Base-by-base conservation (phyloP, 2,329 filamentous ascomycete genomes). In the Pseudocercospora fuligena region DNA sequence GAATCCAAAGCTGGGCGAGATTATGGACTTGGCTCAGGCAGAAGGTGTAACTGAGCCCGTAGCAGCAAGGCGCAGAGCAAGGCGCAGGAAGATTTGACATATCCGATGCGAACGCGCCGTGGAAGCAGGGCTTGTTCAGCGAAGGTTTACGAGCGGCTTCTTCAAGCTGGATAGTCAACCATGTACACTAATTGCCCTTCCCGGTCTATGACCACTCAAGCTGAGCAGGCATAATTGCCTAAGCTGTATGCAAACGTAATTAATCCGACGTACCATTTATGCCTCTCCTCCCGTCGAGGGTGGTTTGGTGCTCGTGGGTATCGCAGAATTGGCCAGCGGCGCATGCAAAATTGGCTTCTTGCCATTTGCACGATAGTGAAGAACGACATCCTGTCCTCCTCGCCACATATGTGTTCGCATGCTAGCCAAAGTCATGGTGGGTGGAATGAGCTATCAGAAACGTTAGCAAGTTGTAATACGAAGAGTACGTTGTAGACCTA, bases 381-480 rank as follows among this genome's bases (percentile, higher is more conserved):
- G 84, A 61, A 97, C 81, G 70, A 99, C 91, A 80, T 99, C 95
- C 73, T 91, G 94, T n/a, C 93, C 93, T 51, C 92, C 93, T 74
- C 96, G 93, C 95, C 95, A 99, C 62, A 98, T 85, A 76, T 97
- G 93, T 2, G 93, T 90, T 33, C 94, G 90, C 51, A 99, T 89
- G 0, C 94, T 97, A 4, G 93, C 93, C n/a, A 99, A 87, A 40
- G 91, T 98, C 90, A 97, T 97, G 33, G 90, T 91, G 6, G 90
- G 88, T 1, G 91, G 87, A 27, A 98, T 84, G 66, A 91, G 79
- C 83, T 85, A 51, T 23, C 11, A 31, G 3, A 16, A 23, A 25
- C 57, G 75, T 77, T 86, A 89, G 68, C 57, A 27, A 16, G 4
- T 14, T 7, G 1, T 21, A 56, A 2, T 27, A 4, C 11, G 7